These are phyloP conservation scores for Pistacia vera DNA, from an alignment of 345 rosid species.

Conservation along the genomic window DNA sequence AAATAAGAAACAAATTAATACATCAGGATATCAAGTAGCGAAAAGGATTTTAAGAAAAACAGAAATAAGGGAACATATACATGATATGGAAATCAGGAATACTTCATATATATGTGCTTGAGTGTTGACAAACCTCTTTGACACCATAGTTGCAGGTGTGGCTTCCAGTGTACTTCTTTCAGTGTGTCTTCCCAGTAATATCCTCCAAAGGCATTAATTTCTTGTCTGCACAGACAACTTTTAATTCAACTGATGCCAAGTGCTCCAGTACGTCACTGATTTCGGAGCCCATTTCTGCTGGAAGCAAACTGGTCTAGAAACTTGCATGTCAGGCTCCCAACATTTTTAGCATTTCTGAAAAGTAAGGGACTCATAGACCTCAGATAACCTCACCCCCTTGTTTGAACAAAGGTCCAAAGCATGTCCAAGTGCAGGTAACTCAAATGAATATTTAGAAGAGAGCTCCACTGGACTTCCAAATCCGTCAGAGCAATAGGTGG, in stretches of 20 bases:
- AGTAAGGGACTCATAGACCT: slow-evolving; percentile 59
- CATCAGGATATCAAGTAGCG: slow-evolving; percentile 11
- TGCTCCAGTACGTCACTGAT: slow-evolving; percentile 46
- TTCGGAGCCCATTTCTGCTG: slow-evolving; percentile 59
- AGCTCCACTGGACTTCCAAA: slow-evolving; percentile 88
- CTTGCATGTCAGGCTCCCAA: slow-evolving; percentile 58
- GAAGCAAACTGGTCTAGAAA: slow-evolving; percentile 57
- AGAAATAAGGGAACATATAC: background rate
- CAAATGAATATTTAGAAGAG: slow-evolving; percentile 30
- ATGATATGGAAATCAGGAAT: background rate
- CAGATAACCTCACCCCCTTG: slow-evolving; percentile 52
- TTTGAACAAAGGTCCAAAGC: slow-evolving; percentile 47
- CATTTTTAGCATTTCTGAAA: slow-evolving; percentile 48
- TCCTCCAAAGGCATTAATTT: slow-evolving; percentile 72
- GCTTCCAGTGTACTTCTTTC: slow-evolving; percentile 44
- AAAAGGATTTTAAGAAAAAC: background rate
- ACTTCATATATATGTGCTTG: background rate
- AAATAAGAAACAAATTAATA: slow-evolving; percentile 16
- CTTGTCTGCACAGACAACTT: slow-evolving; percentile 40
- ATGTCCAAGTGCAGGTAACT: slow-evolving; percentile 51
- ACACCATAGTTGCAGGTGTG: slow-evolving; percentile 4
- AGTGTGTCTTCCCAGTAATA: slow-evolving; percentile 54
- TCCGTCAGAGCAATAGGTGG: slow-evolving; percentile 50
- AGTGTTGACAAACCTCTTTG: slow-evolving; percentile 39
- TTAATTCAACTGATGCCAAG: slow-evolving; percentile 49